Evolutionary conservation across 306 rosid genomes (phyloP), one percentile per base, ranked within the genome.

Genomic region (Cucurbita argyrosperma): DNA sequence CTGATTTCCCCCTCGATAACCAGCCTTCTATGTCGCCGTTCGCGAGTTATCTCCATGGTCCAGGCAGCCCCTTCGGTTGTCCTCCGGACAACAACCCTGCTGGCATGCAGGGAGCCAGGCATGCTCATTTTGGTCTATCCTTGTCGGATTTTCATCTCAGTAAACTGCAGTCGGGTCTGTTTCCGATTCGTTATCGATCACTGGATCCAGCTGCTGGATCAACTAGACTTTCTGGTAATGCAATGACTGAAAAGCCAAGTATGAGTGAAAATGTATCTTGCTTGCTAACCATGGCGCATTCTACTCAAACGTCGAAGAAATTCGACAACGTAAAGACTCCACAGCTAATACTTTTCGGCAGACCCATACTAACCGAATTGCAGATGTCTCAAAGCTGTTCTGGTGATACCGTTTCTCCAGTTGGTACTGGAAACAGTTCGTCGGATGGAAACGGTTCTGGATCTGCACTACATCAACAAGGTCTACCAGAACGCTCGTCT

Each of bases 101-200:
- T 89, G 96, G 99, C 99, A 95, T 95, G 99, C 99, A 95, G 99
- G 99, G 99, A 95, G 99, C 99, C 97, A 89, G 96, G 99, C 99
- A 95, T 85, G 94, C 87, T 89, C 88, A 80, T 85, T 88, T 80
- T 40, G 96, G 88, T 88, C 79, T 84, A 77, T 80, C 96, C 50
- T 85, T 88, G 76, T 56, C 91, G 10, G 91, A 91, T 82, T 83
- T 85, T 84, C 87, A 85, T 87, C 84, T 82, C 90, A 83, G 80
- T 59, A 88, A 87, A 82, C 72, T 87, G 77, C 96, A 91, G 67
- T 82, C 92, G 60, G 80, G 86, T 82, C 88, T 82, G 45, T 80
- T 85, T 82, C 81, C 82, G 43, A 84, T 84, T 47, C 72, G 89
- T 84, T 84, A 82, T 58, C 85, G 82, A 7, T 79, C 86, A 21